Evolutionary conservation across 2,329 filamentous ascomycete species (phyloP).

Genomic region (Fusarium keratoplasticum): DNA sequence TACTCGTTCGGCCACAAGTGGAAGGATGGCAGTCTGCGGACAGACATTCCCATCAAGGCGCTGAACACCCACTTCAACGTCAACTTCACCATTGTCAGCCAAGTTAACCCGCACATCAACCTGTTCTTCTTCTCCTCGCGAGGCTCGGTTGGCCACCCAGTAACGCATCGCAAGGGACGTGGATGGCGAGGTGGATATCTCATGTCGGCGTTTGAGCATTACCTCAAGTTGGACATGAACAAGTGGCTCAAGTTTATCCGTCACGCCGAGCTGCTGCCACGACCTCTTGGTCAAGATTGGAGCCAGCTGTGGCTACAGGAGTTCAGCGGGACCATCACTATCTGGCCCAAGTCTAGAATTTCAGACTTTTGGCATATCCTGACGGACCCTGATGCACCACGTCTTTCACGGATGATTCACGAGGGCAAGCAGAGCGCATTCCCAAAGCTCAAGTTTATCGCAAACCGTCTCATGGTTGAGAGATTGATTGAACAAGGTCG

Average conservation of each 20-base stretch:
- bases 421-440: conserved; percentile 91
- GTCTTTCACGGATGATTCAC: conserved; percentile 88
- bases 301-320: conserved; percentile 95
- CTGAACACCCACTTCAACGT: conserved; percentile 98
- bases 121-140: conserved; percentile 98
- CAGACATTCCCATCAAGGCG: conserved; percentile 94
- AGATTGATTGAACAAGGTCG: conserved; percentile 71
- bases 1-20: conserved; percentile 99
- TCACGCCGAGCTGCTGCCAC: conserved; percentile 90
- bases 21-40: conserved; percentile 96
- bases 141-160: conserved; percentile 90
- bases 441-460: conserved; percentile 91
- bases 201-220: conserved; percentile 91
- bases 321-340: conserved; percentile 94
- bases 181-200: conserved; percentile 97
- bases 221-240: conserved; percentile 93
- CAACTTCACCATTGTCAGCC: conserved; percentile 90
- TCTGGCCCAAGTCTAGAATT: conserved; percentile 86
- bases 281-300: conserved; percentile 95
- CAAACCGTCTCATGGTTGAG: conserved; percentile 88
- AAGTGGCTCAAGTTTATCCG: conserved; percentile 98
- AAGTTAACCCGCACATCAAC: conserved; percentile 98
- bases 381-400: conserved; percentile 79
- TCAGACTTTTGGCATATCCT: conserved; percentile 90
- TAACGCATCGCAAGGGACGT: conserved; percentile 91